Evolutionary conservation across 176 grass and related monocot species (phyloP).

Genomic region (Aegilops sharonensis): DNA sequence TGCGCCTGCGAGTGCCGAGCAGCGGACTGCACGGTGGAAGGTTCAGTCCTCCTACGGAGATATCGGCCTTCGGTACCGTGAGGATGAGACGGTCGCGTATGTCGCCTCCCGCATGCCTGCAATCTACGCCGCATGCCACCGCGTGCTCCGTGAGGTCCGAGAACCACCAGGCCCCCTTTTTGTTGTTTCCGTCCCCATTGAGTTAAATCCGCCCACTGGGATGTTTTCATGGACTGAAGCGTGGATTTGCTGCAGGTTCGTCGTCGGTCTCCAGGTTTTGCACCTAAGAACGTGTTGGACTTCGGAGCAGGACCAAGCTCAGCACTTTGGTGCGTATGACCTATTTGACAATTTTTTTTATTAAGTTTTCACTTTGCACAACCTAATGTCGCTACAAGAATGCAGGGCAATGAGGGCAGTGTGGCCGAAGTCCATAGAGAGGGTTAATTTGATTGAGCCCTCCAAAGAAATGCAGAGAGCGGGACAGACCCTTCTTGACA

Average conservation of each 20-base stretch:
- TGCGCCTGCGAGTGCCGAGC: conserved; percentile 42
- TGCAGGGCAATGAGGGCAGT: conserved; percentile 93
- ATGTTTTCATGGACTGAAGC: background rate
- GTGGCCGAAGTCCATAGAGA: conserved; percentile 85
- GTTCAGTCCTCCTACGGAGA: conserved; percentile 77
- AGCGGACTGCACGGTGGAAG: conserved; percentile 64
- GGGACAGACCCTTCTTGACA: conserved; percentile 80
- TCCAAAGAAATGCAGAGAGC: conserved; percentile 99
- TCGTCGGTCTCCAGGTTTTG: conserved; percentile 62
- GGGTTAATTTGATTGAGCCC: conserved; percentile 88
- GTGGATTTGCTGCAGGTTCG: conserved; percentile 57
- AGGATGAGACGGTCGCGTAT: conserved; percentile 83
- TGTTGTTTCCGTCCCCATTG: background rate
- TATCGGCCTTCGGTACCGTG: conserved; percentile 67
- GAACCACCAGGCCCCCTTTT: background rate
- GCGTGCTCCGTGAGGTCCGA: conserved; percentile 81
- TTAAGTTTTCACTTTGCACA: background rate
- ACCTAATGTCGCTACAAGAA: conserved; percentile 11
- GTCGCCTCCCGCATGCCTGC: conserved; percentile 90
- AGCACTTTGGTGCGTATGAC: conserved; percentile 71
- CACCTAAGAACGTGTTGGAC: conserved; percentile 79
- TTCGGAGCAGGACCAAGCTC: conserved; percentile 91
- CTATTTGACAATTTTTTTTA: background rate
- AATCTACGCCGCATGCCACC: conserved; percentile 77
- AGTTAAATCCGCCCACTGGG: background rate